These are phyloP conservation scores for Ogataea siamensis DNA, from an alignment of 805 yeast species.

Conservation along the genomic window DNA sequence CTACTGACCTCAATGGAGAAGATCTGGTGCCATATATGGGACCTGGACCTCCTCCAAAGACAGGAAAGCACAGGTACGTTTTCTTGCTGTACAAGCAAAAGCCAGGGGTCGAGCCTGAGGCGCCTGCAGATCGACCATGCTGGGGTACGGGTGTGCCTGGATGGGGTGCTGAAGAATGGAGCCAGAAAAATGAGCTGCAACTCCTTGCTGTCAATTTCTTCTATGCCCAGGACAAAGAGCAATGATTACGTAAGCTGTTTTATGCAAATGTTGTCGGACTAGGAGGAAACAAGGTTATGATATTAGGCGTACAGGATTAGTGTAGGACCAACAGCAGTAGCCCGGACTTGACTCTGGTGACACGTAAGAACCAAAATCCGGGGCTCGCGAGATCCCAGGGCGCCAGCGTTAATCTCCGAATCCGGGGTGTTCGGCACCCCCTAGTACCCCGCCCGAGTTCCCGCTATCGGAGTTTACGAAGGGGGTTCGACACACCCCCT, in stretches of 20 bases:
- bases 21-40: conserved; percentile 63
- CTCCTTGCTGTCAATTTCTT: conserved; percentile 81
- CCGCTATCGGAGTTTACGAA: neutral
- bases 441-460: neutral
- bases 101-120: conserved; percentile 38
- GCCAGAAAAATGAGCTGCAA: conserved; percentile 55
- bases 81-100: conserved; percentile 72
- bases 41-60: conserved; percentile 87
- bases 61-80: conserved; percentile 86
- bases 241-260: conserved; percentile 15
- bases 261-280: neutral
- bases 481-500: neutral
- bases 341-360: no score
- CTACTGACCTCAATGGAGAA: conserved; percentile 39
- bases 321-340: no score
- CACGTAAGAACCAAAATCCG: no score
- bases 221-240: conserved; percentile 61
- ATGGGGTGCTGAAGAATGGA: conserved; percentile 75
- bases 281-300: neutral
- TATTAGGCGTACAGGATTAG: neutral
- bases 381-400: no score
- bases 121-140: conserved; percentile 55
- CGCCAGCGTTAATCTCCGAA: no score
- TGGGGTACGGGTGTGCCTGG: conserved; percentile 91
- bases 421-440: conserved; percentile 1